Conservation (phyloP, 768 basidiomycete genomes). For the Suillus spraguei region DNA sequence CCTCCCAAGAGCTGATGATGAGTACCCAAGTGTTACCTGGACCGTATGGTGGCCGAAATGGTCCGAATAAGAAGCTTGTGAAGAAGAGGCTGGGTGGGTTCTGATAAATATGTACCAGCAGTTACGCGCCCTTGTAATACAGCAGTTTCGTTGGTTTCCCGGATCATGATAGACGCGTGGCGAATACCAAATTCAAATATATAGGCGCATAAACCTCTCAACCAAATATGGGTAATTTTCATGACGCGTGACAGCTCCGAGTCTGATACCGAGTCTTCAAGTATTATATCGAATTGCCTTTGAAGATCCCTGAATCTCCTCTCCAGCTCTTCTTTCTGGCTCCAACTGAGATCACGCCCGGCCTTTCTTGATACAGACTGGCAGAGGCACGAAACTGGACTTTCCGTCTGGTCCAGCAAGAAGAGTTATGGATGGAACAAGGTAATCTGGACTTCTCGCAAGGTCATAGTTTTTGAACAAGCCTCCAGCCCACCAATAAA, state of each 20-base stretch:
- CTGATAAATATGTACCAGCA: slow-evolving; percentile 37
- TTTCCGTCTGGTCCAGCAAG: slow-evolving; percentile 61
- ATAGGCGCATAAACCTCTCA: neutral
- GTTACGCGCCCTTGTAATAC: neutral
- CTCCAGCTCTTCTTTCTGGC: slow-evolving; percentile 19
- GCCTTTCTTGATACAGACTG: slow-evolving; percentile 41
- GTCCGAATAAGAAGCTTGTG: slow-evolving; percentile 45
- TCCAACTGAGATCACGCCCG: slow-evolving; percentile 19
- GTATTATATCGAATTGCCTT: neutral
- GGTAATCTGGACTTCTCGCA: slow-evolving; percentile 28
- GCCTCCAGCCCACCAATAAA: slow-evolving; percentile 50
- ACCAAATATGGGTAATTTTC: slow-evolving; percentile 8
- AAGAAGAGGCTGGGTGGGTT: slow-evolving; percentile 82
- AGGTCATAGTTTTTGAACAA: neutral
- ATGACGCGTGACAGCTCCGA: slow-evolving; percentile 10
- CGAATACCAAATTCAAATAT: neutral
- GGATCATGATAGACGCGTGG: neutral
- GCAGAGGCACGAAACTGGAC: slow-evolving; percentile 75
- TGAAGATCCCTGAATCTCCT: slow-evolving; percentile 8
- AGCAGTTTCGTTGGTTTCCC: neutral
- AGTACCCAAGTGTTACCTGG: slow-evolving; percentile 79
- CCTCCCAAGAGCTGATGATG: slow-evolving; percentile 48
- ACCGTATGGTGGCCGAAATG: slow-evolving; percentile 64
- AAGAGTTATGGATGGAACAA: slow-evolving; percentile 78
- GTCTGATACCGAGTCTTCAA: neutral